Percentiles rank a stretch among this genome's conserved stretches.
Evolutionary conservation across 1,139 yeast genomes (phyloP).

Genomic region (Suhomyces choctaworum): DNA sequence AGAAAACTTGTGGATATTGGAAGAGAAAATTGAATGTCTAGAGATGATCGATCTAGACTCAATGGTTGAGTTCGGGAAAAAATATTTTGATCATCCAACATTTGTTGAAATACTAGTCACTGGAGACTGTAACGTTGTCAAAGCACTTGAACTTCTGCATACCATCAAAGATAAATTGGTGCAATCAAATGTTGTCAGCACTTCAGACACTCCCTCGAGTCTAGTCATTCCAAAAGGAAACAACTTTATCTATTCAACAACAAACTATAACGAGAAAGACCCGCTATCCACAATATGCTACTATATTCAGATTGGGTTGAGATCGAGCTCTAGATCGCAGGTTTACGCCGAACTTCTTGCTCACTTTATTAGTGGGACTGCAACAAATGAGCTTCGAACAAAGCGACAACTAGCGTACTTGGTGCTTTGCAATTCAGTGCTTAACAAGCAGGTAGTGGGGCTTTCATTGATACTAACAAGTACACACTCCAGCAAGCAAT

Average conservation of each 20-base stretch:
- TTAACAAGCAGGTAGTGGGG: slow-evolving; percentile 55
- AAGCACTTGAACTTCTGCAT: slow-evolving; percentile 14
- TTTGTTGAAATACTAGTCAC: slow-evolving; percentile 47
- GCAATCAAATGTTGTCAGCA: background rate
- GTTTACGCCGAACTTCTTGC: slow-evolving; percentile 47
- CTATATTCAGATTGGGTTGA: slow-evolving; percentile 56
- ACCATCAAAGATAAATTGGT: slow-evolving; percentile 11
- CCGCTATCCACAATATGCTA: slow-evolving; percentile 50
- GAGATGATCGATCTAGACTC: slow-evolving; percentile 27
- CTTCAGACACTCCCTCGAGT: slow-evolving; percentile 25
- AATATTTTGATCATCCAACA: slow-evolving; percentile 25
- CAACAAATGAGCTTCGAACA: slow-evolving; percentile 49
- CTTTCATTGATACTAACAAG: slow-evolving; percentile 55
- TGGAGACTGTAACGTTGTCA: slow-evolving; percentile 40
- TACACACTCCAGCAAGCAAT: slow-evolving; percentile 2
- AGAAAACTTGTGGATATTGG: slow-evolving; percentile 49
- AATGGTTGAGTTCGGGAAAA: slow-evolving; percentile 21
- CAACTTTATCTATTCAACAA: slow-evolving; percentile 28
- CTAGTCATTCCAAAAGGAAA: slow-evolving; percentile 35
- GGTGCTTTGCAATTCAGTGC: slow-evolving; percentile 54
- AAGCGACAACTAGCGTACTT: slow-evolving; percentile 52
- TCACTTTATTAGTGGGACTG: slow-evolving; percentile 40
- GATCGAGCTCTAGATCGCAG: slow-evolving; percentile 32
- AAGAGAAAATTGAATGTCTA: slow-evolving; percentile 46
- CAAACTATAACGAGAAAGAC: slow-evolving; percentile 38